Evolutionary conservation across 1,284 basidiomycete genomes (phyloP).

Genomic region (Marasmius oreades): DNA sequence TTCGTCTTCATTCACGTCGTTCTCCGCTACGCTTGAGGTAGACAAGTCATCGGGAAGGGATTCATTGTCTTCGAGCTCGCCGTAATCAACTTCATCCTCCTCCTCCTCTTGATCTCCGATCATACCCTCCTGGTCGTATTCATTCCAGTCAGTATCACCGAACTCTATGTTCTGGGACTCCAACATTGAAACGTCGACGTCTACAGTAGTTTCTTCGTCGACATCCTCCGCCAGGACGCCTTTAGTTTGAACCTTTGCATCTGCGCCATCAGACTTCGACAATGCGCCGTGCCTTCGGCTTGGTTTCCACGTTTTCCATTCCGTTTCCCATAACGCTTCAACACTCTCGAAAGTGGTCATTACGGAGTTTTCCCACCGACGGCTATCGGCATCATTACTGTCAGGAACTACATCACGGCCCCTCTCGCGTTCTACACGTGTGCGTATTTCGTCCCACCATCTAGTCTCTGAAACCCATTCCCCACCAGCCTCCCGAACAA

Average conservation of each 20-base stretch:
- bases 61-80: neutral
- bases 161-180: conserved; percentile 20
- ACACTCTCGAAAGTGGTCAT: conserved; percentile 89
- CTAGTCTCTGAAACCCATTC: conserved; percentile 69
- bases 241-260: neutral
- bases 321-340: conserved; percentile 67
- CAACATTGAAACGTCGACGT: conserved; percentile 20
- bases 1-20: neutral
- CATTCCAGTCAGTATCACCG: conserved; percentile 20
- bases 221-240: conserved; percentile 18
- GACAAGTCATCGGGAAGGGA: neutral
- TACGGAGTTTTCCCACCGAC: conserved; percentile 58
- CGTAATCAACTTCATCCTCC: conserved; percentile 4
- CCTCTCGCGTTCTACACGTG: conserved; percentile 49
- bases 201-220: conserved; percentile 23
- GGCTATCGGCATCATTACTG: conserved; percentile 38
- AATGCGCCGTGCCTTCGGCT: conserved; percentile 3
- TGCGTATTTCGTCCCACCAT: conserved; percentile 64
- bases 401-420: conserved; percentile 26
- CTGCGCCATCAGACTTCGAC: conserved; percentile 2
- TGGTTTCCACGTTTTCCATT: conserved; percentile 57
- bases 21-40: neutral
- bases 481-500: conserved; percentile 50
- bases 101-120: conserved; percentile 2
- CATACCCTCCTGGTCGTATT: neutral